Conservation (phyloP, 805 yeast species). For the Lachancea kluyveri region DNA sequence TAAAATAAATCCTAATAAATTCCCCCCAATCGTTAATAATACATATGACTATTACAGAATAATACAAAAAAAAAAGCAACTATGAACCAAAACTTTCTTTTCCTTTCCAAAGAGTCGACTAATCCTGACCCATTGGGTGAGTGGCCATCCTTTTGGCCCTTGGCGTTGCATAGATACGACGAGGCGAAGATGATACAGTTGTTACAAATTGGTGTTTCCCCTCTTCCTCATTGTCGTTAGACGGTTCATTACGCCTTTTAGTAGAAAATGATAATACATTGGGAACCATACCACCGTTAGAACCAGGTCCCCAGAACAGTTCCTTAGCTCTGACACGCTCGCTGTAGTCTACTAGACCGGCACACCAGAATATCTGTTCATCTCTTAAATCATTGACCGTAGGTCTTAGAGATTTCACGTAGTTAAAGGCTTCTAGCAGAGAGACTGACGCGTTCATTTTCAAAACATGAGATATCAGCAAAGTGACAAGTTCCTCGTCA, state of each 20-base stretch:
- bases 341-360: constrained; percentile 19
- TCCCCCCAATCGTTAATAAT: too few relatives aligned
- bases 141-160: constrained; percentile 1
- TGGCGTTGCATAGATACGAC: constrained; percentile 1
- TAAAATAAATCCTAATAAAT: too few relatives aligned
- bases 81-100: too few relatives aligned
- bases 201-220: too few relatives aligned
- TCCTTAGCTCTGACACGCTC: constrained; percentile 18
- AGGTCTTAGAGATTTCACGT: constrained; percentile 24
- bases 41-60: too few relatives aligned
- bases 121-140: too few relatives aligned
- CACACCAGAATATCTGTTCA: constrained; percentile 21
- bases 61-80: too few relatives aligned
- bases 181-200: too few relatives aligned
- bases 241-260: constrained; percentile 6
- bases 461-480: constrained; percentile 23
- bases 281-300: not conserved
- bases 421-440: constrained; percentile 25
- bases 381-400: constrained; percentile 14
- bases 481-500: constrained; percentile 22
- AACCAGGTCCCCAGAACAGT: constrained; percentile 13
- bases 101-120: too few relatives aligned
- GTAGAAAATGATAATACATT: constrained; percentile 2
- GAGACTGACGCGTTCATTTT: constrained; percentile 19
- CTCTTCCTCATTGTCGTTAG: constrained; percentile 5